Percentiles rank a stretch among this genome's conserved stretches.
These are phyloP conservation scores for Aegilops speltoides DNA, from an alignment of 176 grass and related monocot genomes.

Conservation along the genomic window DNA sequence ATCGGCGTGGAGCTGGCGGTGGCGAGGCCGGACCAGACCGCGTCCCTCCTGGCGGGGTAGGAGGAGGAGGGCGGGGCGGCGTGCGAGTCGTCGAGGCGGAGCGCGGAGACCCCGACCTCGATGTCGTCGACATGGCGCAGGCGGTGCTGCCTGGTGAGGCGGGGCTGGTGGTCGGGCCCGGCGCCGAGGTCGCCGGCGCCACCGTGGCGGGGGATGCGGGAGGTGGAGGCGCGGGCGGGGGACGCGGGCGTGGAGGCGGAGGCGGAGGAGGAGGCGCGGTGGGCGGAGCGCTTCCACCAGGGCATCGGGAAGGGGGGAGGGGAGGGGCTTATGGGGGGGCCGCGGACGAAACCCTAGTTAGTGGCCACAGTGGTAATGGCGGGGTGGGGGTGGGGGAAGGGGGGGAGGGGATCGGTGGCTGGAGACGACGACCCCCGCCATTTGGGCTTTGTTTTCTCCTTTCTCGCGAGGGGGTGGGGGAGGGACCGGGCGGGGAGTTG, in stretches of 20 bases:
- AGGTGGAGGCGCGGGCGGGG: slow-evolving; percentile 47
- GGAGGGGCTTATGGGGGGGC: background rate
- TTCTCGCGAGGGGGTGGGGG: background rate
- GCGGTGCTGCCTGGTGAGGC: slow-evolving; percentile 55
- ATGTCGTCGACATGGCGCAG: slow-evolving; percentile 52
- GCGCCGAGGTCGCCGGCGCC: background rate
- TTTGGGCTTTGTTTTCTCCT: slow-evolving; percentile 23
- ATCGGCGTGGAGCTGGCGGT: slow-evolving; percentile 49
- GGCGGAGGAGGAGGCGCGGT: background rate
- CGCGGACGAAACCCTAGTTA: slow-evolving; percentile 47
- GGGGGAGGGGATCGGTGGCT: slow-evolving; percentile 9
- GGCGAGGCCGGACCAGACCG: background rate
- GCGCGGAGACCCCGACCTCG: slow-evolving; percentile 48
- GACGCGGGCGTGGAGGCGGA: slow-evolving; percentile 26
- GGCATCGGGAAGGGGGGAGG: slow-evolving; percentile 35
- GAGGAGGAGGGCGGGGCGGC: background rate
- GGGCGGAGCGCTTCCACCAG: slow-evolving; percentile 49
- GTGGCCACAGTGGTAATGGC: slow-evolving; percentile 39
- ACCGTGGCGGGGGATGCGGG: slow-evolving; percentile 20
- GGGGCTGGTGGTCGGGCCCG: slow-evolving; percentile 36
- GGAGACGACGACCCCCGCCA: slow-evolving; percentile 60
- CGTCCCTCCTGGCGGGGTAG: slow-evolving; percentile 8
- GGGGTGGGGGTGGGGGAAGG: background rate
- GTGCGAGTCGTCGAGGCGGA: slow-evolving; percentile 27
- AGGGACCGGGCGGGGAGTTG: background rate